Conservation (phyloP, 2,329 filamentous ascomycete genomes). For the Sporothrix schenckii region DNA sequence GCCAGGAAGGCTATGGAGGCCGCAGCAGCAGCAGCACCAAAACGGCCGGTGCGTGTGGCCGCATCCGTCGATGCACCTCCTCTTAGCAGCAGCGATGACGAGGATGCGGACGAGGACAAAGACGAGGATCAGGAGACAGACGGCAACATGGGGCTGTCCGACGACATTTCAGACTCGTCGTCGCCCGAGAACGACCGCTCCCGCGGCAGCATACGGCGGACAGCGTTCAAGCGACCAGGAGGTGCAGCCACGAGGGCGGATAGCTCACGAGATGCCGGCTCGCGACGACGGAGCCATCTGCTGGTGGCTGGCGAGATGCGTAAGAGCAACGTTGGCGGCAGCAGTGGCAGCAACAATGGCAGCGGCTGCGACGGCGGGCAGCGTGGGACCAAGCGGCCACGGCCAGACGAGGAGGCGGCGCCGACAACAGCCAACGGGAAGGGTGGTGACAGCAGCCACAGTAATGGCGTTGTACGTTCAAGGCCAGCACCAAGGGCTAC, state of each 20-base stretch:
- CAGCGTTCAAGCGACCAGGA: conserved; percentile 24
- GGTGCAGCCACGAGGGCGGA: neutral
- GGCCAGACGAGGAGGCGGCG: conserved; percentile 1
- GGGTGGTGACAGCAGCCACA: neutral
- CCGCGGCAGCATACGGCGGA: conserved; percentile 31
- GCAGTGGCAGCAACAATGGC: neutral
- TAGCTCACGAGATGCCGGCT: neutral
- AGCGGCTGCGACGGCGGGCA: neutral
- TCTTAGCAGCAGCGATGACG: conserved; percentile 34
- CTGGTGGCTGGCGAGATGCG: neutral
- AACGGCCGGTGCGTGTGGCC: conserved; percentile 13
- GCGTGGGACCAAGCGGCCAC: conserved; percentile 25
- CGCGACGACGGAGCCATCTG: neutral
- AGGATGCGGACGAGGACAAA: neutral
- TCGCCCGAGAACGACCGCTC: conserved; percentile 11
- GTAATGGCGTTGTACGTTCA: neutral
- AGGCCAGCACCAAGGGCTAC: conserved; percentile 4
- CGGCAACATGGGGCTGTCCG: neutral
- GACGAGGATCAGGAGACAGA: neutral
- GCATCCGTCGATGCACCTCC: conserved; percentile 34
- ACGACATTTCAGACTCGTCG: conserved; percentile 27
- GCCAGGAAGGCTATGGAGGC: conserved; percentile 12
- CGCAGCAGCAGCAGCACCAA: neutral
- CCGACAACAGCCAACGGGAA: neutral
- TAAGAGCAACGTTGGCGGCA: conserved; percentile 18